A percentile compares a stretch with the other conserved stretches of the same genome.
Conservation (phyloP, 2,329 filamentous ascomycete species). For the Aspergillus fructus region DNA sequence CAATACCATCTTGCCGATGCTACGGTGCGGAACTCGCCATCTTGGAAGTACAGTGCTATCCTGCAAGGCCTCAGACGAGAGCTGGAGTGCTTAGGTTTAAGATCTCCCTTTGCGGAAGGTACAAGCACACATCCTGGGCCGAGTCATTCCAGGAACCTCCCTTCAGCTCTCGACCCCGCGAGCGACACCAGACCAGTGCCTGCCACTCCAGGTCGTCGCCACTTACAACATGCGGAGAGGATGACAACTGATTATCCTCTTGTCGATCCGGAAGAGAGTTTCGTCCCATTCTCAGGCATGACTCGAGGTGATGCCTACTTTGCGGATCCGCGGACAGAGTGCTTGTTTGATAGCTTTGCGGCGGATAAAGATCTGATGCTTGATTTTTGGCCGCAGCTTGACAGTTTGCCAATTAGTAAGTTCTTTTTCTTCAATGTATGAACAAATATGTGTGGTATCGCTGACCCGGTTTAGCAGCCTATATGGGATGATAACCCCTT, state of each 20-base stretch:
- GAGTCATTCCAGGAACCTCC: background rate
- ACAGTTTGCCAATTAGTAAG: slow-evolving; percentile 27
- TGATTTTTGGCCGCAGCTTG: slow-evolving; percentile 29
- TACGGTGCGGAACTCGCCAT: slow-evolving; percentile 19
- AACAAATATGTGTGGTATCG: too few species aligned
- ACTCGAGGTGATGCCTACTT: slow-evolving; percentile 1
- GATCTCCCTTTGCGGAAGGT: background rate
- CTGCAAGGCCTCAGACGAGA: slow-evolving; percentile 20
- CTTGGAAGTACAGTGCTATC: slow-evolving; percentile 22
- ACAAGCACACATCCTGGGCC: background rate
- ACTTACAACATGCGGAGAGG: background rate
- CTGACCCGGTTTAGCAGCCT: background rate
- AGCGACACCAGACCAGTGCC: background rate
- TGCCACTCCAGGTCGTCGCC: background rate
- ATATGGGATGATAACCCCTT: background rate
- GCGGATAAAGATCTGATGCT: slow-evolving; percentile 21
- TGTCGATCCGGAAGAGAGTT: background rate
- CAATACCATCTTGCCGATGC: slow-evolving; percentile 20
- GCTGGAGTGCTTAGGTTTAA: slow-evolving; percentile 8
- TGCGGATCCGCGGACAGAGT: slow-evolving; percentile 17
- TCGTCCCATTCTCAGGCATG: background rate
- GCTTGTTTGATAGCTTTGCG: slow-evolving; percentile 19
- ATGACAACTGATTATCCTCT: background rate
- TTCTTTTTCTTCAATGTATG: background rate
- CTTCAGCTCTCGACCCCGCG: background rate